A percentile compares a stretch with the other conserved stretches of the same genome.
These are phyloP conservation scores for Aquilaria malaccensis DNA, from an alignment of 345 rosid genomes.

Conservation along the genomic window DNA sequence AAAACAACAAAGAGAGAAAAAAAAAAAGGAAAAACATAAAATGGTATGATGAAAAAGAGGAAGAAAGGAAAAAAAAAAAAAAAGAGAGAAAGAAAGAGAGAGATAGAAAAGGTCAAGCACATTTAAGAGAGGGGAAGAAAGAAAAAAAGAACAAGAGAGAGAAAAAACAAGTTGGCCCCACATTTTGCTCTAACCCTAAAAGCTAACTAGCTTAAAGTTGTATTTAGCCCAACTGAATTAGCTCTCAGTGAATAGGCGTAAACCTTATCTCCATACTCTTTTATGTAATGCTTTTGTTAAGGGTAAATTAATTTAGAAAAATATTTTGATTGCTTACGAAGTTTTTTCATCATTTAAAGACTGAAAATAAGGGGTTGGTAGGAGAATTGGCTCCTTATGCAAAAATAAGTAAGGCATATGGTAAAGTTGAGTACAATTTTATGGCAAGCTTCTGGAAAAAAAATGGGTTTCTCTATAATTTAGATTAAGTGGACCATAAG, in stretches of 20 bases:
- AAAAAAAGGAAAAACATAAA: no score
- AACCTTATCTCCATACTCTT: not conserved
- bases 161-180: no score
- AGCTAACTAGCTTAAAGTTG: no score
- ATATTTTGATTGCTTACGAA: conserved; percentile 1
- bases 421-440: not conserved
- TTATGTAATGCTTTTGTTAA: not conserved
- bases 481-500: not conserved
- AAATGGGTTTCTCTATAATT: not conserved
- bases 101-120: no score
- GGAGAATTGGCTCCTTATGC: not conserved
- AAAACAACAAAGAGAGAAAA: no score
- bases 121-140: no score
- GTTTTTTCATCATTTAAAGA: not conserved
- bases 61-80: no score
- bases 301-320: not conserved
- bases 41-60: no score
- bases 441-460: not conserved
- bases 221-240: no score
- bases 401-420: not conserved
- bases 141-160: no score
- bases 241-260: not conserved
- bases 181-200: no score
- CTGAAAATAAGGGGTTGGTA: not conserved
- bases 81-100: no score